A percentile compares a stretch with the other conserved stretches of the same genome.
Conservation (phyloP, 2,329 filamentous ascomycete genomes). For the Gnomoniopsis sp. region DNA sequence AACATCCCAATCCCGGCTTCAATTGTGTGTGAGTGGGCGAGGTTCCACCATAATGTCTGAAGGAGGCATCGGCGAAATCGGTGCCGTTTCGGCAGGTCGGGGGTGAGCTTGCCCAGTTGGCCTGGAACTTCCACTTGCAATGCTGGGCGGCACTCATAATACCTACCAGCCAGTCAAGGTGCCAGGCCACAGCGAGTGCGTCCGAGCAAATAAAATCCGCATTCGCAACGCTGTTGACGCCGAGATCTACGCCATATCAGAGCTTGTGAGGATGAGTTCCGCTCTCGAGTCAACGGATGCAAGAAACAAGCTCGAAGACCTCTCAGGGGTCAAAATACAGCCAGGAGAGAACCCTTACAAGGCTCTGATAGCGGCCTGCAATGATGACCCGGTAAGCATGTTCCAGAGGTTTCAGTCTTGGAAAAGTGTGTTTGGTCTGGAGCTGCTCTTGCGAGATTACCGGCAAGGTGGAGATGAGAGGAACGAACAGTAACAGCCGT, state of each 20-base stretch:
- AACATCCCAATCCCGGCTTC: too few relatives aligned
- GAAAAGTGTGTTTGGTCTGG: neutral
- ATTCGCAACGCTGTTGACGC: too few relatives aligned
- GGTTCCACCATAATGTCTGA: neutral
- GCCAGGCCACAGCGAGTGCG: too few relatives aligned
- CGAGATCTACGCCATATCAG: too few relatives aligned
- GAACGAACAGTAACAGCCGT: too few relatives aligned
- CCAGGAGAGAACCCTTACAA: slow-evolving; percentile 72
- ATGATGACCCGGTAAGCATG: slow-evolving; percentile 65
- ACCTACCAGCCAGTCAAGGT: too few relatives aligned
- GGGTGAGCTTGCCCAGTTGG: neutral
- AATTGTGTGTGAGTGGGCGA: neutral
- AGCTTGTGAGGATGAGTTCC: too few relatives aligned
- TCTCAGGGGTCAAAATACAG: slow-evolving; percentile 47
- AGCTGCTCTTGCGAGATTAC: too few relatives aligned
- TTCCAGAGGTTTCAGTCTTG: neutral
- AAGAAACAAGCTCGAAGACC: slow-evolving; percentile 50
- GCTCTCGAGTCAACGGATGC: slow-evolving; percentile 38
- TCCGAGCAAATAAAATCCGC: too few relatives aligned
- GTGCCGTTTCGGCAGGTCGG: neutral
- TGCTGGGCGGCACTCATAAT: too few relatives aligned
- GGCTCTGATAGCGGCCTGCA: slow-evolving; percentile 65
- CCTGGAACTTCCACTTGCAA: too few relatives aligned
- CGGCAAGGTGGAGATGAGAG: too few relatives aligned
- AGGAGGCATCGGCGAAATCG: neutral